Evolutionary conservation across 2,329 filamentous ascomycete species (phyloP), one percentile per base, ranked within the genome.

Genomic region (Trichoderma afroharzianum): DNA sequence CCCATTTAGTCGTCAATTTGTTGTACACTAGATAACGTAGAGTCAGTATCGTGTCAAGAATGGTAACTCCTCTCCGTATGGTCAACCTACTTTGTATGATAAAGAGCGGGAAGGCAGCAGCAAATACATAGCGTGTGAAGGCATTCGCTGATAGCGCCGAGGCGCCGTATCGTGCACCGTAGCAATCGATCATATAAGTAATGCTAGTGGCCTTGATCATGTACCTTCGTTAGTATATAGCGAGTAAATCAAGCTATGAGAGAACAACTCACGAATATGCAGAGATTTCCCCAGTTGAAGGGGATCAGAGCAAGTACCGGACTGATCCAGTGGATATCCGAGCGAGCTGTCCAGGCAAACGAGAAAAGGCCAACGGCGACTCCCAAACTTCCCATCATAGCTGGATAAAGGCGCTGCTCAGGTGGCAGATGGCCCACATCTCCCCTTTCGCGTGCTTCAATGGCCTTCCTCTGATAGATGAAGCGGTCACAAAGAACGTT

Each of bases 31-130:
- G 7, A 14, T 21, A 5, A 8, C 15, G 6, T 9, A 18, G 4
- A 15, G 3, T 69, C 15, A 61, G 57, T 12, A 28, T 28, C 8
- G 4, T 3, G 4, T 36, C 15, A 47, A 28, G 8, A 14, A 15
- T 12, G 6, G 6, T n/a, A n/a, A 32, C 5, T n/a, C 6, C n/a
- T 15, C 9, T 18, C 39, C 0, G 26, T 14, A 21, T 9, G 6
- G 15, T 15, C 14, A 32, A 50, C 70, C 6, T 53, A 72, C 70
- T 72, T 33, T 72, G 70, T 5, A 83, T 76, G 0, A 82, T 81
- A 72, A 85, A 85, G 0, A 86, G 75, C 2, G 84, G 84, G 61
- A 86, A 86, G 0, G 76, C 80, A 0, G 81, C 80, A 2, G 80
- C 82, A 11, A 85, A 76, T 0, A 74, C 75, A 57, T 84, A 86